Evolutionary conservation across 2,329 filamentous ascomycete species (phyloP).

Genomic region (Exophiala alcalophila): DNA sequence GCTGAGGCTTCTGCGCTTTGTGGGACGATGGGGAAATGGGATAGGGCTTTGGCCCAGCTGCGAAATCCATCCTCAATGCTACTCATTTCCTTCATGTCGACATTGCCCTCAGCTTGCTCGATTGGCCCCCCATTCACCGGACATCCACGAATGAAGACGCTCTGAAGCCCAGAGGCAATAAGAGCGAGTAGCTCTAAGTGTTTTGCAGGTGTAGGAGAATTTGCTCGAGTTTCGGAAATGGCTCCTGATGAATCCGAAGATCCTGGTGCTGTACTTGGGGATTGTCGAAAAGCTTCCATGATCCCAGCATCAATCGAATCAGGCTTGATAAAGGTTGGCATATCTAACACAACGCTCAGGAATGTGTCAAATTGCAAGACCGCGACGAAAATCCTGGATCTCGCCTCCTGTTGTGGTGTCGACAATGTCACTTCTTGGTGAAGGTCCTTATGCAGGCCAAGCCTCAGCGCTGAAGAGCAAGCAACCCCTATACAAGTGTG

Average conservation of each 20-base stretch:
- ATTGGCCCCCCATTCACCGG: background rate
- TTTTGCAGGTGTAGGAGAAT: conserved; percentile 12
- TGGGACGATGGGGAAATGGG: conserved; percentile 7
- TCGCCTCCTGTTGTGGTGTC: conserved; percentile 12
- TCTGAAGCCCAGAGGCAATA: conserved; percentile 10
- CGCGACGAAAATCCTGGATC: conserved; percentile 17
- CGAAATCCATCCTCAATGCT: conserved; percentile 19
- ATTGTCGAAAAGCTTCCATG: conserved; percentile 8
- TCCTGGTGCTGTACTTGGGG: too few relatives aligned
- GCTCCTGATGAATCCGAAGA: too few relatives aligned
- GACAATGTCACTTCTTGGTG: conserved; percentile 9
- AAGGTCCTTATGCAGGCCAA: conserved; percentile 22
- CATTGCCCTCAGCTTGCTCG: conserved; percentile 4
- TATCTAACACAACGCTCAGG: conserved; percentile 23
- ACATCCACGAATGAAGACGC: conserved; percentile 1
- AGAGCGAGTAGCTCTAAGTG: conserved; percentile 13
- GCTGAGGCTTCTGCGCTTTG: conserved; percentile 10
- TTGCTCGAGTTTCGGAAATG: conserved; percentile 10
- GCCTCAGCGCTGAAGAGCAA: conserved; percentile 20
- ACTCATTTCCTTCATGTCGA: conserved; percentile 15
- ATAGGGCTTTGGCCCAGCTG: conserved; percentile 22
- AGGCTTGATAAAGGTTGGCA: conserved; percentile 22
- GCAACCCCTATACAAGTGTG: conserved; percentile 24
- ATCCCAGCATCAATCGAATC: conserved; percentile 14
- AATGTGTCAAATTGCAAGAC: conserved; percentile 24